A percentile compares a stretch with the other conserved stretches of the same genome.
These are phyloP conservation scores for Lasiosphaeria ovina DNA, from an alignment of 495 filamentous ascomycete genomes.

Conservation along the genomic window DNA sequence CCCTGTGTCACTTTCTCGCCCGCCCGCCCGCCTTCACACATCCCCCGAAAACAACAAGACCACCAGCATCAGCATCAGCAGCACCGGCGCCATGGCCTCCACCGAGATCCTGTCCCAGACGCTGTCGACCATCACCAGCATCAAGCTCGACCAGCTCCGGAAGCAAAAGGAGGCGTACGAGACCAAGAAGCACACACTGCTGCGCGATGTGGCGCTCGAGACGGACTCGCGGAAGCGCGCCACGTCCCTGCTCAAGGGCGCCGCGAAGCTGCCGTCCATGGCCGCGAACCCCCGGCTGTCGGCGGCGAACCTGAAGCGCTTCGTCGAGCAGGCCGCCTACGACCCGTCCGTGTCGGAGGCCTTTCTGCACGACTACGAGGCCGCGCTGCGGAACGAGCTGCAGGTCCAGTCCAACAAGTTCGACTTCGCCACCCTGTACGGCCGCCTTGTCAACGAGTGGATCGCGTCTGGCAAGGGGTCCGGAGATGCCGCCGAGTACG, in stretches of 20 bases:
- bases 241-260: constrained; percentile 25
- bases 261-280: constrained; percentile 4
- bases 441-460: constrained; percentile 62
- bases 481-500: not conserved
- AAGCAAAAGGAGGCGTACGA: constrained; percentile 58
- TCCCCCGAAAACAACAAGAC: no score
- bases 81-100: constrained; percentile 24
- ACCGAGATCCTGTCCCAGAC: constrained; percentile 53
- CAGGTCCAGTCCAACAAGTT: constrained; percentile 51
- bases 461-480: constrained; percentile 24
- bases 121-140: constrained; percentile 62
- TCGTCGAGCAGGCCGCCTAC: constrained; percentile 35
- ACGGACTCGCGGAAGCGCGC: constrained; percentile 30
- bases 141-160: constrained; percentile 60
- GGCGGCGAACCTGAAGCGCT: constrained; percentile 23
- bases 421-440: constrained; percentile 61
- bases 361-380: constrained; percentile 39
- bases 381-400: constrained; percentile 36
- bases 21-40: no score
- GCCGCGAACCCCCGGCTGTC: constrained; percentile 18
- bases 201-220: constrained; percentile 30
- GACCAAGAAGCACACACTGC: constrained; percentile 31
- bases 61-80: no score
- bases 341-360: constrained; percentile 35
- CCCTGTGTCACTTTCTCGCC: no score